These are phyloP conservation scores for Podila epicladia DNA, from an alignment of 192 early-diverging fungal genomes.

Conservation along the genomic window DNA sequence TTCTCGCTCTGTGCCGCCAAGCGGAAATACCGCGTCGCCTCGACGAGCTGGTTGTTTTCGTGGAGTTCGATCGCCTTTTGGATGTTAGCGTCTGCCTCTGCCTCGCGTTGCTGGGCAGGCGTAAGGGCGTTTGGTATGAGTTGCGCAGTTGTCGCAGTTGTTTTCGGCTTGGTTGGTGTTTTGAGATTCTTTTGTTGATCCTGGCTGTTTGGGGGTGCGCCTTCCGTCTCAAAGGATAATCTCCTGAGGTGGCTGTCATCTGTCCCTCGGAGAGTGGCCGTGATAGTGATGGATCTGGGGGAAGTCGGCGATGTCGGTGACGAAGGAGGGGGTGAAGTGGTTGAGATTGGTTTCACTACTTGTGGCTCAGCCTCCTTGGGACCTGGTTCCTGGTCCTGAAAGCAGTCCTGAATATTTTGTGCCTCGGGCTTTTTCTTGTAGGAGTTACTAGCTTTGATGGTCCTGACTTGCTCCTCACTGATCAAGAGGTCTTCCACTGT, in stretches of 20 bases:
- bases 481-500: constrained; percentile 45
- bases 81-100: constrained; percentile 67
- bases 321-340: not conserved
- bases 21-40: constrained; percentile 77
- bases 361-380: not conserved
- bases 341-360: not conserved
- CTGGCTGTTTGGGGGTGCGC: not conserved
- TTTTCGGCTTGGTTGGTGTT: not conserved
- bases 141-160: not conserved
- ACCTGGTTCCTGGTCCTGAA: not conserved
- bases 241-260: not conserved
- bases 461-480: constrained; percentile 30
- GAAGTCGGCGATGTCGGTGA: not conserved
- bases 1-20: constrained; percentile 72
- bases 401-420: not conserved
- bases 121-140: constrained; percentile 13
- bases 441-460: constrained; percentile 22
- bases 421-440: not conserved
- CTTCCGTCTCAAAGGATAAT: not conserved
- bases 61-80: constrained; percentile 76
- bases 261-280: not conserved
- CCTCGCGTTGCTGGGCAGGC: constrained; percentile 38
- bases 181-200: not conserved
- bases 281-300: not conserved
- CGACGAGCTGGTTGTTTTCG: constrained; percentile 77